These are phyloP conservation scores for Setomelanomma holmii DNA, from an alignment of 2,329 filamentous ascomycete species.

Conservation along the genomic window DNA sequence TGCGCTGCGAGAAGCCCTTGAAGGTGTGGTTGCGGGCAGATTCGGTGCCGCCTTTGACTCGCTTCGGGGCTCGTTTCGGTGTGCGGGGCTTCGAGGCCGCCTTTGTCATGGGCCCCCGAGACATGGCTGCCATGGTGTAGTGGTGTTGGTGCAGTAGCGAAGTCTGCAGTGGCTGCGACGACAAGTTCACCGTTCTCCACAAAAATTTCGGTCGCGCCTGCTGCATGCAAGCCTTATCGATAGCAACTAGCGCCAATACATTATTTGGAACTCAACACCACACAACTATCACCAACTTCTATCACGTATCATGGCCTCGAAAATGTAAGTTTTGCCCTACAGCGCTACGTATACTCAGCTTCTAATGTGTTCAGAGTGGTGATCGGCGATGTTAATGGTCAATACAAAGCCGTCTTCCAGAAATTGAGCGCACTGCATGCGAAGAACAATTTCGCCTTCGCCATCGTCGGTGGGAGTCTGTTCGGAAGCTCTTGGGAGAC, in stretches of 20 bases:
- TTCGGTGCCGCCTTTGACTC: slow-evolving; percentile 70
- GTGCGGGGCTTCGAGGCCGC: slow-evolving; percentile 46
- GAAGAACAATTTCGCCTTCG: slow-evolving; percentile 89
- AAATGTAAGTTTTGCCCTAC: slow-evolving; percentile 54
- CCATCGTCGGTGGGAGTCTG: slow-evolving; percentile 82
- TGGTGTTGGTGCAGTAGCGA: slow-evolving; percentile 9
- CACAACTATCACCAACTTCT: slow-evolving; percentile 9
- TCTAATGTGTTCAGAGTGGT: slow-evolving; percentile 68
- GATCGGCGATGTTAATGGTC: slow-evolving; percentile 81
- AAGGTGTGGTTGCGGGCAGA: slow-evolving; percentile 87
- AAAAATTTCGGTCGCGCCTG: slow-evolving; percentile 37
- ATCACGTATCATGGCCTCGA: slow-evolving; percentile 58
- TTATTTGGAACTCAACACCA: slow-evolving; percentile 21
- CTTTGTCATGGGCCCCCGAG: slow-evolving; percentile 41
- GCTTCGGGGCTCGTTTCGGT: slow-evolving; percentile 70
- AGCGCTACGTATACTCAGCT: not conserved
- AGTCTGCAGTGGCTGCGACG: slow-evolving; percentile 10
- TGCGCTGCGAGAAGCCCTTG: slow-evolving; percentile 89
- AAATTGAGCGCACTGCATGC: slow-evolving; percentile 82
- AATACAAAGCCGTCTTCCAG: slow-evolving; percentile 75
- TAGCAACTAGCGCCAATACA: slow-evolving; percentile 23
- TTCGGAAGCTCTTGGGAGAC: slow-evolving; percentile 64
- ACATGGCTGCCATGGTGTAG: slow-evolving; percentile 53
- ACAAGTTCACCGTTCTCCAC: slow-evolving; percentile 27
- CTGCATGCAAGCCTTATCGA: slow-evolving; percentile 14